phyloP scores from a whole-genome alignment of 2,329 filamentous ascomycete species.

The Paecilomyces fulvus region DNA sequence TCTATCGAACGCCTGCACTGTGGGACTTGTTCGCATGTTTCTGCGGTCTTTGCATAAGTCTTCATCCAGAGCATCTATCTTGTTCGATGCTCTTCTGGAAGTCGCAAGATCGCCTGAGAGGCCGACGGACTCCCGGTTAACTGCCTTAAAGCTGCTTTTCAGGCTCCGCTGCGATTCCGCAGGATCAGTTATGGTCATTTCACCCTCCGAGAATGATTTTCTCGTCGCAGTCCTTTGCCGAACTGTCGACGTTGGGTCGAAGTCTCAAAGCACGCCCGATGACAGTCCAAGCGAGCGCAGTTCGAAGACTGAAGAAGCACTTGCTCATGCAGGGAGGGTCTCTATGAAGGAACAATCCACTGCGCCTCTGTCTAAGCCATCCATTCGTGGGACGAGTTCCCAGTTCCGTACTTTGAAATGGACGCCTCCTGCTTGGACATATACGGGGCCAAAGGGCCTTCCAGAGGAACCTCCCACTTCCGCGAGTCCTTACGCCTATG shows the following conservation, averaged over 20 bases:
- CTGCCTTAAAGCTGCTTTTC: constrained; percentile 70
- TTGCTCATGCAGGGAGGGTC: constrained; percentile 19
- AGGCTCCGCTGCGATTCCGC: constrained; percentile 75
- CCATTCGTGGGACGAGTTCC: constrained; percentile 24
- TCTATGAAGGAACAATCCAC: constrained; percentile 23
- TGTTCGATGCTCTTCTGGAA: constrained; percentile 56
- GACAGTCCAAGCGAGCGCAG: constrained; percentile 29
- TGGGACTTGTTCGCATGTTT: constrained; percentile 67
- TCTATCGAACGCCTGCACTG: constrained; percentile 56
- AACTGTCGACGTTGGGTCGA: constrained; percentile 44
- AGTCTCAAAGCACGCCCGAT: constrained; percentile 33
- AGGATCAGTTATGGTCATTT: constrained; percentile 63
- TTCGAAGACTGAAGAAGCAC: constrained; percentile 29
- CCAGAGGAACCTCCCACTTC: constrained; percentile 44
- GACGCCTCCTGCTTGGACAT: constrained; percentile 48
- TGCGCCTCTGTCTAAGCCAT: constrained; percentile 21
- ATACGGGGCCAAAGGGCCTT: constrained; percentile 44
- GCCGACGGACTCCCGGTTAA: constrained; percentile 62
- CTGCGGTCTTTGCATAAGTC: constrained; percentile 62
- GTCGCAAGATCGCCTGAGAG: constrained; percentile 54
- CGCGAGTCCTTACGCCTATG: constrained; percentile 44
- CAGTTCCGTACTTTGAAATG: constrained; percentile 25
- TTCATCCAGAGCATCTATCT: constrained; percentile 53
- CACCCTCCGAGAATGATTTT: constrained; percentile 62
- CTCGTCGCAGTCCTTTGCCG: constrained; percentile 66